Conservation (phyloP, 176 grass and related monocot genomes). For the Hordeum marinum region DNA sequence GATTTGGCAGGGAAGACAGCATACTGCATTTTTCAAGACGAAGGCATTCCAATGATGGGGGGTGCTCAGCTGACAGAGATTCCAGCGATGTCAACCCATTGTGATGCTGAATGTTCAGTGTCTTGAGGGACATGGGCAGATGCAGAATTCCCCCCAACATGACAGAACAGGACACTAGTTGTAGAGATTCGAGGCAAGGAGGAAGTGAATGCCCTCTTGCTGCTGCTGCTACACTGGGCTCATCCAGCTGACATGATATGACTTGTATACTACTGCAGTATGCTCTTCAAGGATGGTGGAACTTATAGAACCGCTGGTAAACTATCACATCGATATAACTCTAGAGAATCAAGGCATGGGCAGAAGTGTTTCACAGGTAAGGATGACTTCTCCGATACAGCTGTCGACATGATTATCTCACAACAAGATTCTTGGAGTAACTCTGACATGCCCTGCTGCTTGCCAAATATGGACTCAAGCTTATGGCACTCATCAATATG, state of each 20-base stretch:
- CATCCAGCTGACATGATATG: neutral
- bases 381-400: neutral
- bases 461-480: neutral
- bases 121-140: neutral
- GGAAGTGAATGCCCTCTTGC: too few relatives aligned
- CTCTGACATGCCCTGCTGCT: neutral
- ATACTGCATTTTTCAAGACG: fast-evolving
- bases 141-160: neutral
- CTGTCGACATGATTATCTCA: neutral
- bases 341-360: neutral
- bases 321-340: neutral
- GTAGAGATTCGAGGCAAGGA: too few relatives aligned
- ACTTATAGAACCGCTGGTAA: neutral
- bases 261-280: neutral
- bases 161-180: fast-evolving
- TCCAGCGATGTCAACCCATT: neutral
- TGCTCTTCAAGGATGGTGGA: too few relatives aligned
- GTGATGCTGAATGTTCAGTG: fast-evolving
- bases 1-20: neutral
- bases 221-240: neutral
- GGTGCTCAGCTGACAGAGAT: too few relatives aligned
- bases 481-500: fast-evolving
- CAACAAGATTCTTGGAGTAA: neutral
- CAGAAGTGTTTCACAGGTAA: neutral
- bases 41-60: fast-evolving